phyloP scores from a whole-genome alignment of 2,329 filamentous ascomycete genomes.

The Dendryphion nanum region DNA sequence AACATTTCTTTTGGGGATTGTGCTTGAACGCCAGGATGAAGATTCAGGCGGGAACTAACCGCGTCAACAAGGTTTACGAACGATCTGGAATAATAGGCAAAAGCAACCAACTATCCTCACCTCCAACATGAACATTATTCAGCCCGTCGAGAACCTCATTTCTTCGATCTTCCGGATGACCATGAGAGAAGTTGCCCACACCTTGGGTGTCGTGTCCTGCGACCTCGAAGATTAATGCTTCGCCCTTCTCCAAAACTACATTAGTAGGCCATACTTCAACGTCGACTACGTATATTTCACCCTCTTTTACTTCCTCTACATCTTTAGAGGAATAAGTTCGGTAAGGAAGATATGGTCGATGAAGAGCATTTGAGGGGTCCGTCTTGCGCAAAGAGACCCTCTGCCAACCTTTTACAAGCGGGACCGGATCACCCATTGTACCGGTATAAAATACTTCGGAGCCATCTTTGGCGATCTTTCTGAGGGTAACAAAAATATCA shows the following conservation, averaged over 20 bases:
- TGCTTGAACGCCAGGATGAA: too few species aligned
- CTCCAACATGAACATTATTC: too few species aligned
- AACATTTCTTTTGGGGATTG: too few species aligned
- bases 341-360: not conserved
- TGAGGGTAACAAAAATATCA: not conserved
- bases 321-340: not conserved
- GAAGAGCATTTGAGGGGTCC: not conserved
- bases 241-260: not conserved
- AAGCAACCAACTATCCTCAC: too few species aligned
- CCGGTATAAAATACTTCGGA: too few species aligned
- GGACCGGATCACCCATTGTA: too few species aligned
- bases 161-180: not conserved
- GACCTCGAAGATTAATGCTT: not conserved
- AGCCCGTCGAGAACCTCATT: not conserved
- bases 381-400: slow-evolving; percentile 1
- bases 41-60: too few species aligned
- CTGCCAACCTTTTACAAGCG: too few species aligned
- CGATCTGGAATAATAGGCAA: too few species aligned
- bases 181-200: not conserved
- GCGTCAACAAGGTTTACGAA: too few species aligned
- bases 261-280: not conserved
- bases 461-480: too few species aligned
- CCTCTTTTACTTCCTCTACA: not conserved
- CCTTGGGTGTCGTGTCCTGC: not conserved
- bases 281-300: not conserved